Base-by-base conservation (phyloP, 164 flowering plant genomes). In the Stephania japonica region DNA sequence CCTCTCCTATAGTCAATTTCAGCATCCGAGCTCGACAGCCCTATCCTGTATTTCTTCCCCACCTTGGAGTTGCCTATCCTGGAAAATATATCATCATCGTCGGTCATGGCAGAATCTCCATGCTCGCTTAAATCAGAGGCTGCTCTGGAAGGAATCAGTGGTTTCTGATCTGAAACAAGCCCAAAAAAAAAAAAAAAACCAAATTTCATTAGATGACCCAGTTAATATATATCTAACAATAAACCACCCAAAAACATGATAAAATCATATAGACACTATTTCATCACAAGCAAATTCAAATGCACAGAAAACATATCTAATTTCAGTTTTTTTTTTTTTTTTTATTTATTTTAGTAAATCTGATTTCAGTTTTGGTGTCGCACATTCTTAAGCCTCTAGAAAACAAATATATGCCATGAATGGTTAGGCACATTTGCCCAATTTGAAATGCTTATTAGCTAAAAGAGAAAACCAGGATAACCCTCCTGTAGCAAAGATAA, bases 1-100 rank as follows among this genome's bases (percentile, higher is more conserved):
- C 89, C 91, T 80, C 95, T 86, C 77, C 95, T 80, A 76, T 91
- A 91, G 65, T 94, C 99, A 70, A 92, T 75, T 80, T 92, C 99
- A 47, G 97, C 95, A 79, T 94, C 97, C 32, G 99, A 91, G 77
- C 84, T 77, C 49, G 94, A 92, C 65, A 83, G 73, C 38, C 94
- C 94, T 69, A 79, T n/a, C 26, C 82, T 83, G 71, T 81, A 85
- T 75, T 87, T 90, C 70, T 88, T 80, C 77, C 82, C 64, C 11
- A 70, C 71, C 77, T 80, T 87, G 19, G 82, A 75, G 65, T 81
- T 78, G 18, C 86, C 87, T 87, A 84, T 80, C 82, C 78, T 86
- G 2, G 90, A 76, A 72, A 87, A 83, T 70, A 86, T 80, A 66
- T 85, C 89, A 27, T 89, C 91, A 56, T 85, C 90, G 70, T 87